Evolutionary conservation across 1,284 basidiomycete genomes (phyloP), one percentile per base, ranked within the genome.

Genomic region (Phellopilus nigrolimitatus): DNA sequence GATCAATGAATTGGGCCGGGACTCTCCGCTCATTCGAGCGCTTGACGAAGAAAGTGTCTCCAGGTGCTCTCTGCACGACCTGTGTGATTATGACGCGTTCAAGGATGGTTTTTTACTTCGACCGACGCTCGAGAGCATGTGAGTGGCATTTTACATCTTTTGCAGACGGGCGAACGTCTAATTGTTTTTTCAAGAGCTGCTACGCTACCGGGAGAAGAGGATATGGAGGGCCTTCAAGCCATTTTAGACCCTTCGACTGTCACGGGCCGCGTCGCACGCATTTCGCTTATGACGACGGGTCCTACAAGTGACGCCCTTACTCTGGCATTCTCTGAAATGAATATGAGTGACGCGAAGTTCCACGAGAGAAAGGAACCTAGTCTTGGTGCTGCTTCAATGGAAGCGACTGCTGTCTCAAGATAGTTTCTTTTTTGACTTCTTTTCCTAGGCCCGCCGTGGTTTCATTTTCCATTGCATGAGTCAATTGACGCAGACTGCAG

Each of bases 31-130:
- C 50, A 51, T 63, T 12, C 61, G 60, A 9, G 60, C 62, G 0
- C 43, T 68, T 12, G 62, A 66, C 40, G 40, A 58, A 10, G 61
- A 64, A 36, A 64, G 64, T 15, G 37, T 30, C 45, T 61, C 64
- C 6, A 60, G 66, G 31, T 58, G 58, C 19, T 58, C 62, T 2
- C 59, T 69, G 22, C 63, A 67, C 44, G 65, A 68, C 38, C 58
- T 68, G 10, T 62, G 64, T 2, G 60, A 61, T n/a, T 68, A 67
- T 54, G 63, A 68, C 48, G 64, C 66, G 1, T 64, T 68, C 54
- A 61, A 57, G 8, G 66, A 68, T 36, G 66, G 64, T 8, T 69
- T 68, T 55, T 56, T 69, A 4, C 50, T 69, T 3, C 55, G 34
- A 7, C 34, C 34, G 15, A 37, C 34, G n/a, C 19, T 37, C n/a